These are phyloP conservation scores for Paraphoma sp. DNA, from an alignment of 2,329 filamentous ascomycete genomes.

Conservation along the genomic window DNA sequence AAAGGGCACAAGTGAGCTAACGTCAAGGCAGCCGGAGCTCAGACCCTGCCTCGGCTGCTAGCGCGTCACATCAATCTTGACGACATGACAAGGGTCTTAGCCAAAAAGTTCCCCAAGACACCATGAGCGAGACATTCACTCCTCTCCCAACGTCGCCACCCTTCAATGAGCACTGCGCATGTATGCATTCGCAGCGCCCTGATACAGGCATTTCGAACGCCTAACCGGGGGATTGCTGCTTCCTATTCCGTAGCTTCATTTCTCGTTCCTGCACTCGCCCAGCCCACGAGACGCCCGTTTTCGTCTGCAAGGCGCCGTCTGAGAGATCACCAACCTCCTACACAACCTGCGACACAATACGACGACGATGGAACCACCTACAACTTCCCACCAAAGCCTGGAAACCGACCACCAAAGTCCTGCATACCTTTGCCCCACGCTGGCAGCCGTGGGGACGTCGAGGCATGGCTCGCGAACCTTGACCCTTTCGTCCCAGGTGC, in stretches of 20 bases:
- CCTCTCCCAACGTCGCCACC: slow-evolving; percentile 17
- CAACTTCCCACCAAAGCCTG: slow-evolving; percentile 14
- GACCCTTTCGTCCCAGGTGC: slow-evolving; percentile 47
- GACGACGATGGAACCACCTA: neutral
- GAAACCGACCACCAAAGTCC: slow-evolving; percentile 9
- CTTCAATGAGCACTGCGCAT: slow-evolving; percentile 48
- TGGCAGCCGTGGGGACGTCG: slow-evolving; percentile 30
- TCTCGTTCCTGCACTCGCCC: slow-evolving; percentile 41
- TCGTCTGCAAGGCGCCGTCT: slow-evolving; percentile 26
- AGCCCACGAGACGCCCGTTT: slow-evolving; percentile 32
- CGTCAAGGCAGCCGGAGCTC: slow-evolving; percentile 10
- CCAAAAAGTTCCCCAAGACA: slow-evolving; percentile 33
- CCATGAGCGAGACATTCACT: slow-evolving; percentile 17
- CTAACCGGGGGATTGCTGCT: slow-evolving; percentile 22
- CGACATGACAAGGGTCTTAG: slow-evolving; percentile 7
- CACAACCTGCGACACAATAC: neutral
- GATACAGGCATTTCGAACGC: slow-evolving; percentile 43
- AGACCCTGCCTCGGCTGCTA: slow-evolving; percentile 7
- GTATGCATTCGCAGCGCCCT: slow-evolving; percentile 46
- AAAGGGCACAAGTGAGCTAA: slow-evolving; percentile 15
- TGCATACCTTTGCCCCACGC: slow-evolving; percentile 29
- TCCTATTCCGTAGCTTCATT: slow-evolving; percentile 40
- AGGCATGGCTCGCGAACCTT: slow-evolving; percentile 44
- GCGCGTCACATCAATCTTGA: slow-evolving; percentile 11
- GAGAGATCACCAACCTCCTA: slow-evolving; percentile 5